Percentiles rank a stretch among this genome's conserved stretches.
Evolutionary conservation across 306 rosid genomes (phyloP).

Genomic region (Prunus campanulata): DNA sequence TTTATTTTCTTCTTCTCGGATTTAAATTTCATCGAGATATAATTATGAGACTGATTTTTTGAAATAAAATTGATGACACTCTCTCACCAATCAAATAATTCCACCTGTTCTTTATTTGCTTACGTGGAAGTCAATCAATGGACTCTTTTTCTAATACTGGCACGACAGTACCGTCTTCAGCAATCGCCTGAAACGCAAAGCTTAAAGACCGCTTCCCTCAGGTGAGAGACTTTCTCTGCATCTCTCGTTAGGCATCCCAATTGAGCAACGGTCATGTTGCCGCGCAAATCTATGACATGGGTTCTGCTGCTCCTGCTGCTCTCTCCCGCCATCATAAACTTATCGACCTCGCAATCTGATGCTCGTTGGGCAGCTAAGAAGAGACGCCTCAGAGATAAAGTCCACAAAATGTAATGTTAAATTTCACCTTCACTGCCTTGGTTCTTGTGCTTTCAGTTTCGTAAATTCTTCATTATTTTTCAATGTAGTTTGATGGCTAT

Average conservation of each 20-base stretch:
- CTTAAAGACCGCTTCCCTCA: not conserved
- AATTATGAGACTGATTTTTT: not conserved
- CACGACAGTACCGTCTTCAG: not conserved
- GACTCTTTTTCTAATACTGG: not conserved
- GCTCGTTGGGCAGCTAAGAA: slow-evolving; percentile 55
- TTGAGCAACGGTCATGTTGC: slow-evolving; percentile 31
- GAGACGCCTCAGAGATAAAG: slow-evolving; percentile 81
- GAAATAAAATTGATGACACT: not conserved
- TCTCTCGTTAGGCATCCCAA: slow-evolving; percentile 15
- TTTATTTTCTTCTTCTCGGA: too few relatives aligned
- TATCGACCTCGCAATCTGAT: slow-evolving; percentile 33
- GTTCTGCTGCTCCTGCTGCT: slow-evolving; percentile 45
- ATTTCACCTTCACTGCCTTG: not conserved
- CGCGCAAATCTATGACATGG: slow-evolving; percentile 40
- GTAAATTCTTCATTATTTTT: not conserved
- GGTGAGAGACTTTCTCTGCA: not conserved
- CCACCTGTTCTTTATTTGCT: not conserved
- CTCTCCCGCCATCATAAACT: slow-evolving; percentile 29
- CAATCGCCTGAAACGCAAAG: not conserved
- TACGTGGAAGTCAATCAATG: not conserved
- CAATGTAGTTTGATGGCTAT: not conserved
- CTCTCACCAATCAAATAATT: not conserved
- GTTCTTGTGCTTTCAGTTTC: not conserved
- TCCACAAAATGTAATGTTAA: slow-evolving; percentile 64
- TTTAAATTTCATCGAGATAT: not conserved